Evolutionary conservation across 306 rosid genomes (phyloP).

Genomic region (Castanopsis chinensis): DNA sequence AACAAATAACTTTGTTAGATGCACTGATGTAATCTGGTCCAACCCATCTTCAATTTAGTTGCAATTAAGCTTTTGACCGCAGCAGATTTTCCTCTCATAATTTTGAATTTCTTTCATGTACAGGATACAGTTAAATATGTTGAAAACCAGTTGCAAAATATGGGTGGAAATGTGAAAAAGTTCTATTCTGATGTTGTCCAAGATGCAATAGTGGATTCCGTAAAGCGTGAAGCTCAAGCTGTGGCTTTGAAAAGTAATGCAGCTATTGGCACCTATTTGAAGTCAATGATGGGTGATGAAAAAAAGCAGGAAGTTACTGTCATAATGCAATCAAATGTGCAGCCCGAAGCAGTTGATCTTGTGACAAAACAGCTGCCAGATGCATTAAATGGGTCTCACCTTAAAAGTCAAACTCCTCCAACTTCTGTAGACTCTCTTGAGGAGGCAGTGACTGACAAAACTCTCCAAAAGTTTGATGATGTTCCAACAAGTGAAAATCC

Average conservation of each 20-base stretch:
- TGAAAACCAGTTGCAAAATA: slow-evolving; percentile 61
- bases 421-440: slow-evolving; percentile 20
- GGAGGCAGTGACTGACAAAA: slow-evolving; percentile 24
- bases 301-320: slow-evolving; percentile 29
- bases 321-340: slow-evolving; percentile 24
- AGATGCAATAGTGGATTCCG: slow-evolving; percentile 41
- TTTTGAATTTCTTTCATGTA: slow-evolving; percentile 12
- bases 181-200: slow-evolving; percentile 65
- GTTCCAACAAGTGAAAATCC: slow-evolving; percentile 27
- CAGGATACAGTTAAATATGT: slow-evolving; percentile 79
- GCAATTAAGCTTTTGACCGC: slow-evolving; percentile 8
- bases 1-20: background rate
- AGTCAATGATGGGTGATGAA: slow-evolving; percentile 22
- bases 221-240: slow-evolving; percentile 34
- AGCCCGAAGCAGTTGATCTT: slow-evolving; percentile 29
- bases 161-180: slow-evolving; percentile 66
- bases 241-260: slow-evolving; percentile 20
- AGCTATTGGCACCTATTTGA: slow-evolving; percentile 17
- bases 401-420: slow-evolving; percentile 17
- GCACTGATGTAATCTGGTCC: background rate
- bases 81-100: background rate
- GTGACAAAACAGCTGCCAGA: slow-evolving; percentile 26
- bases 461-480: slow-evolving; percentile 27
- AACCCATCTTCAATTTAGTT: background rate
- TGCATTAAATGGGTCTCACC: slow-evolving; percentile 15